Base-by-base conservation (phyloP, 2,329 filamentous ascomycete genomes). In the Ceratocystis colombiana region DNA sequence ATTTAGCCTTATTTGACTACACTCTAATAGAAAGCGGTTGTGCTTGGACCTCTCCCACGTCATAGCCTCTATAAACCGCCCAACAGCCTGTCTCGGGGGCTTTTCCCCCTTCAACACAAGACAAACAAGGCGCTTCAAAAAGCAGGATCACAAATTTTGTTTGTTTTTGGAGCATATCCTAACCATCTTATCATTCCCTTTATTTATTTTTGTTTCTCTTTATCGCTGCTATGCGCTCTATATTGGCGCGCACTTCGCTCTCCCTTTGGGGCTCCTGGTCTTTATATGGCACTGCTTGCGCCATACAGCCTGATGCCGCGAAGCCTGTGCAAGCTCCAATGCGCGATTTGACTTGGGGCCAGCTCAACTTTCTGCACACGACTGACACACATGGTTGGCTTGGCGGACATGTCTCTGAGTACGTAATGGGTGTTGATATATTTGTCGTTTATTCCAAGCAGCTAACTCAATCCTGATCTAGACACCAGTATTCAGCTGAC, bases 361-460 rank as follows among this genome's bases (percentile, higher is more conserved):
- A 96, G 74, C 82, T 97, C 72, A 97, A 97, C 79, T 95, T 96
- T 75, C 77, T 99, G n/a, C 92, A 96, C 73, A 97, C 94, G 0
- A 97, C 94, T 50, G 89, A 97, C 74, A 94, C 89, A 3, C 94
- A 97, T 77, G 93, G 94, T 71, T 99, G 94, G 94, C 87, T 95
- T 73, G 90, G 85, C 8, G 94, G 94, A 1, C 94, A 99, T 79
- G 77, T 97, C 4, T 87, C 92, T 78, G 94, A 99, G 87, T 90
- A 78, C 72, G 82, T 72, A 1, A 48, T 53, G 17, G 33, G 45
- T 57, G n/a, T 41, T 61, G 17, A 28, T 46, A 12, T 48, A 20
- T 30, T 30, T 20, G 25, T 53, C 20, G 41, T 63, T n/a, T 20
- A 25, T 37, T n/a, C 17, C 15, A 59, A n/a, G 17, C 64, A 17